Evolutionary conservation across 352 stramenopile genomes (phyloP), one percentile per base, ranked within the genome.

Genomic region (Phytophthora syringae): DNA sequence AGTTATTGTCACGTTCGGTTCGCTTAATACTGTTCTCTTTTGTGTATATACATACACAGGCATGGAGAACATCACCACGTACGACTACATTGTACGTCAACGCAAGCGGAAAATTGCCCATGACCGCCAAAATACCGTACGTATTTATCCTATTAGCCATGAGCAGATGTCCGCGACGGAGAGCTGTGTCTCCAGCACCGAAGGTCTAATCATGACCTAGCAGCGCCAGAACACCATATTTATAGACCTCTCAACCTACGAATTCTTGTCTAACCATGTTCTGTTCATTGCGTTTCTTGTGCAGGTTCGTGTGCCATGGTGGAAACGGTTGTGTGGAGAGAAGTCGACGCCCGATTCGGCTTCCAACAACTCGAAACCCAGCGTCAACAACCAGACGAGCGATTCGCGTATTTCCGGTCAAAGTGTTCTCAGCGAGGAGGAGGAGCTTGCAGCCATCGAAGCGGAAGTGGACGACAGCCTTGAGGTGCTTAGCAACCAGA

Each of bases 71-170:
- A 86, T 92, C 47, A 95, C 88, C 12, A 95, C 88, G 1, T 95
- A 95, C 59, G 88, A 95, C 65, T 95, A 92, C 70, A 95, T 95
- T 71, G 86, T 95, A 21, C 86, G 74, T 21, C 82, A 94, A 52
- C 84, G 86, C 53, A 94, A 92, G 70, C 83, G 77, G 53, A 84
- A 89, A 61, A 81, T 85, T 60, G 77, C 79, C 16, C 84, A 78
- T 49, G 67, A 90, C 25, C 78, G 81, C 32, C 73, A 88, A 48
- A 84, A 82, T 52, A 64, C 30, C 43, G 84, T 93, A 90, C 82
- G 84, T 93, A 84, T 92, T 18, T 63, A 92, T 53, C 79, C 78
- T 49, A 64, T 88, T 21, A 76, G 58, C 76, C 40, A 40, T 39
- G 32, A 39, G 1, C 20, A 67, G 45, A 18, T 54, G 7, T 71